Evolutionary conservation across 2,329 filamentous ascomycete species (phyloP).

Genomic region (Dactylellina haptotyla): DNA sequence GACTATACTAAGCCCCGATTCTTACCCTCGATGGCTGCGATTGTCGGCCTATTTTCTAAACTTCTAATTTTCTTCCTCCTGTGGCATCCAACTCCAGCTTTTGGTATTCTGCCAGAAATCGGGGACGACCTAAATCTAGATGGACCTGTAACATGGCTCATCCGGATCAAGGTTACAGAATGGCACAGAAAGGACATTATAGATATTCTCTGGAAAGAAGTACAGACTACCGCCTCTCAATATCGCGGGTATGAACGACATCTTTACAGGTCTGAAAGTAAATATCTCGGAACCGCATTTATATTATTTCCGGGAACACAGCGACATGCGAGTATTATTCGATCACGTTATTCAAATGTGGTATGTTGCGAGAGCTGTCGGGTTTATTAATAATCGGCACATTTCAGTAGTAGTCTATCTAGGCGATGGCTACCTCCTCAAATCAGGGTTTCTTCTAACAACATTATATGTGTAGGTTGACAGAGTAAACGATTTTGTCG

Average conservation of each 20-base stretch:
- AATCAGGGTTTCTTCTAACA: too few species aligned
- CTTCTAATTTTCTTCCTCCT: not conserved
- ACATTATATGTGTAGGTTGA: too few species aligned
- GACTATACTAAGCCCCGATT: too few species aligned
- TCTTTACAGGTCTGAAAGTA: not conserved
- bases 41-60: too few species aligned
- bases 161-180: too few species aligned
- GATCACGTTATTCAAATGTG: not conserved
- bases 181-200: too few species aligned
- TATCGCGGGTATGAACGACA: not conserved
- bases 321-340: not conserved
- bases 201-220: slow-evolving; percentile 2
- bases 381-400: too few species aligned
- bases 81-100: not conserved
- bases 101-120: slow-evolving; percentile 2
- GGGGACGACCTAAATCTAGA: not conserved
- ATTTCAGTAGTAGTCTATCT: too few species aligned
- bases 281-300: not conserved
- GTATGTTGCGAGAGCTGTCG: too few species aligned
- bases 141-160: not conserved
- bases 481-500: too few species aligned
- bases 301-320: slow-evolving; percentile 3
- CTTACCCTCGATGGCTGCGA: too few species aligned
- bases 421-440: too few species aligned
- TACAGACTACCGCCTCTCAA: not conserved